Evolutionary conservation across 164 flowering plant species (phyloP).

Genomic region (Annona squamosa): DNA sequence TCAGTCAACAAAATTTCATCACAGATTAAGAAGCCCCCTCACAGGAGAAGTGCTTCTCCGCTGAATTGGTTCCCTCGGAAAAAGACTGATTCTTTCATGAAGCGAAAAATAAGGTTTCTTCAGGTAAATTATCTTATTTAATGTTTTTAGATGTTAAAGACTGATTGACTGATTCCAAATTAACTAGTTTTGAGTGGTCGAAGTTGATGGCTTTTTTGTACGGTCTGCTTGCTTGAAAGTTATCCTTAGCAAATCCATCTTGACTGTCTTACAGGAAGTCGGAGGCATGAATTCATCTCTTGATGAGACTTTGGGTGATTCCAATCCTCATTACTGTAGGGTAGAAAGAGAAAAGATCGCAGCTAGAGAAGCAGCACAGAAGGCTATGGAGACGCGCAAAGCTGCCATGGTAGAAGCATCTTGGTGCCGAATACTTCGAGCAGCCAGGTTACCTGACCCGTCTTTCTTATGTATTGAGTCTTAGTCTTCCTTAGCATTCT

Average conservation of each 20-base stretch:
- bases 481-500: too few species aligned
- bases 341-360: constrained; percentile 86
- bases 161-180: not conserved
- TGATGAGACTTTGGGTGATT: constrained; percentile 77
- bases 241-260: not conserved
- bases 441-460: constrained; percentile 59
- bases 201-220: not conserved
- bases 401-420: constrained; percentile 98
- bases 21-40: constrained; percentile 69
- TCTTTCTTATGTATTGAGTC: not conserved
- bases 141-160: not conserved
- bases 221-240: not conserved
- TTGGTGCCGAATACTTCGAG: constrained; percentile 84
- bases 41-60: constrained; percentile 59
- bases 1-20: constrained; percentile 55
- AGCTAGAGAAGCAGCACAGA: constrained; percentile 69
- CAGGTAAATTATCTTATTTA: constrained; percentile 43
- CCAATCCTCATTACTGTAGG: constrained; percentile 82
- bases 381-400: constrained; percentile 85
- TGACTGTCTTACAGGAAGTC: constrained; percentile 46
- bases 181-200: not conserved
- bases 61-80: constrained; percentile 85
- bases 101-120: constrained; percentile 70
- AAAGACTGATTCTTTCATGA: constrained; percentile 74
- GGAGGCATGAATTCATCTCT: constrained; percentile 87